Conservation (phyloP, 1,284 basidiomycete species). For the Rhizoctonia solani region DNA sequence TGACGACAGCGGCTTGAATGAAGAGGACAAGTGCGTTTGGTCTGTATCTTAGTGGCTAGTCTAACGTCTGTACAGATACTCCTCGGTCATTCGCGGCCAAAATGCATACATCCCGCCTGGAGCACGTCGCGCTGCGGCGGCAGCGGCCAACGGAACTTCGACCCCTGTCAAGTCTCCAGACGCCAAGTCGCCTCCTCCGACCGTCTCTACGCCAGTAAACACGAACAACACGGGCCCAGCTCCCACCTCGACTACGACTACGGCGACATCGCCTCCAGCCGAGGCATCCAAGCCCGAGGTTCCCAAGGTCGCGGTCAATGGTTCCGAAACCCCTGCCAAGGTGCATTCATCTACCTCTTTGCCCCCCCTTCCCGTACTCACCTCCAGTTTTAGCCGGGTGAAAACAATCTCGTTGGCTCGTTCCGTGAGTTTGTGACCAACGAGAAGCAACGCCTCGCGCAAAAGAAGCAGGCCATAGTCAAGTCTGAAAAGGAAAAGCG, state of each 20-base stretch:
- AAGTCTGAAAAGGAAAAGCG: slow-evolving; percentile 94
- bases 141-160: slow-evolving; percentile 39
- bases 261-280: slow-evolving; percentile 44
- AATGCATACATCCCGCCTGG: slow-evolving; percentile 94
- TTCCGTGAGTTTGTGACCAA: slow-evolving; percentile 89
- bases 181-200: slow-evolving; percentile 46
- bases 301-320: slow-evolving; percentile 34
- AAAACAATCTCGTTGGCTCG: slow-evolving; percentile 43
- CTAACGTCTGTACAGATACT: slow-evolving; percentile 63
- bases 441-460: slow-evolving; percentile 84
- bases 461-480: slow-evolving; percentile 86
- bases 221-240: slow-evolving; percentile 27
- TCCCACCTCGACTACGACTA: slow-evolving; percentile 37
- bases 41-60: slow-evolving; percentile 25
- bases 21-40: slow-evolving; percentile 88
- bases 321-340: slow-evolving; percentile 24
- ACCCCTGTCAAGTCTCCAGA: slow-evolving; percentile 46
- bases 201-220: slow-evolving; percentile 54
- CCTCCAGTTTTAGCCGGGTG: slow-evolving; percentile 34
- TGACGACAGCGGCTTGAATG: slow-evolving; percentile 78
- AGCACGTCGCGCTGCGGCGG: slow-evolving; percentile 56
- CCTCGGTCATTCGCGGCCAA: slow-evolving; percentile 84
- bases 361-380: neutral
- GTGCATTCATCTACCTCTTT: neutral
- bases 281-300: slow-evolving; percentile 39